These are phyloP conservation scores for Coemansia sp. DNA, from an alignment of 192 early-diverging fungal genomes.

Conservation along the genomic window DNA sequence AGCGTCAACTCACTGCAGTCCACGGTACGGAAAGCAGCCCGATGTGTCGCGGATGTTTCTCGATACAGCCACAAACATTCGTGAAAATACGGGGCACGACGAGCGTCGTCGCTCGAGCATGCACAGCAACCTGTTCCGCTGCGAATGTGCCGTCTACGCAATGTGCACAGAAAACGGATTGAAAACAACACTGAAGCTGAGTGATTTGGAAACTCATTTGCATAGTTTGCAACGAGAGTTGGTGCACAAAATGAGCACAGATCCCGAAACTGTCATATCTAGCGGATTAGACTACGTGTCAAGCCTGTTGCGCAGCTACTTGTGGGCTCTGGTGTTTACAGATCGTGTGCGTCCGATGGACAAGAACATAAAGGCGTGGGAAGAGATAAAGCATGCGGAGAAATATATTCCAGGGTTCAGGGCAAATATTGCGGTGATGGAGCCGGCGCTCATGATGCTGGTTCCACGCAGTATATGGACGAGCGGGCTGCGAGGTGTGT, in stretches of 20 bases:
- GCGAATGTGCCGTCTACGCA: slow-evolving; percentile 23
- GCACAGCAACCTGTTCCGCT: slow-evolving; percentile 17
- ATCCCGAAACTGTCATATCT: too few species aligned
- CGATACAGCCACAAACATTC: neutral
- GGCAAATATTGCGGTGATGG: slow-evolving; percentile 22
- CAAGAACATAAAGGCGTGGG: neutral
- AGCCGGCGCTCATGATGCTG: slow-evolving; percentile 25
- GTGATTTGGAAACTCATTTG: slow-evolving; percentile 13
- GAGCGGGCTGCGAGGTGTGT: slow-evolving; percentile 17
- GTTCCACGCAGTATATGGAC: slow-evolving; percentile 25
- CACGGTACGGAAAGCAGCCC: slow-evolving; percentile 2
- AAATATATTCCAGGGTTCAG: slow-evolving; percentile 15
- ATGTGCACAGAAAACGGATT: slow-evolving; percentile 4
- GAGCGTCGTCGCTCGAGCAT: slow-evolving; percentile 3
- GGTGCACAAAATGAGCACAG: neutral
- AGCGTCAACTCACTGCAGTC: slow-evolving; percentile 27
- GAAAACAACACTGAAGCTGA: neutral
- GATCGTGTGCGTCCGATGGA: neutral
- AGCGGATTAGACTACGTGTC: slow-evolving; percentile 2
- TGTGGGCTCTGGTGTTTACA: slow-evolving; percentile 29
- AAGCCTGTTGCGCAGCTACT: slow-evolving; percentile 21
- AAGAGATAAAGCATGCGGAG: slow-evolving; percentile 15
- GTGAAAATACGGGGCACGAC: neutral
- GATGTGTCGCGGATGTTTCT: slow-evolving; percentile 6
- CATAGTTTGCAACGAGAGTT: slow-evolving; percentile 14